Evolutionary conservation across 2,329 filamentous ascomycete genomes (phyloP), one percentile per base, ranked within the genome.

Genomic region (Curvularia eragrostidis): DNA sequence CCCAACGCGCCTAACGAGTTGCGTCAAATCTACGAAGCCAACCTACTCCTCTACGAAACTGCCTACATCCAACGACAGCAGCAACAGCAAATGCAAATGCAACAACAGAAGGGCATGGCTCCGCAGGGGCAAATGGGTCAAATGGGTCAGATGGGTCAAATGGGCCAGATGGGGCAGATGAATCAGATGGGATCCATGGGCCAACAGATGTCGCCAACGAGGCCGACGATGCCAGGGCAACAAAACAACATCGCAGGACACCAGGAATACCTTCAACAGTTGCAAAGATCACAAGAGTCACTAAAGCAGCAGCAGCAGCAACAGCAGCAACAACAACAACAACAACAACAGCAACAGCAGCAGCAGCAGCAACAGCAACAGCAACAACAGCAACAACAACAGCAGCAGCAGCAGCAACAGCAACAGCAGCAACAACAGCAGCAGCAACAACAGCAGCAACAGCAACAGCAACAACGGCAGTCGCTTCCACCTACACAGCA

Each of bases 21-120:
- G 58, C 81, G 88, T 66, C 82, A 84, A 26, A 83, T 91, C 6
- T 96, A 95, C 75, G 89, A 93, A 67, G 83, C 85, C 34, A 93
- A 93, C 64, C 79, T 97, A 5, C 79, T 85, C 24, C 85, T 88
- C 30, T 97, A 96, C 63, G 93, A 97, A 73, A 85, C 88, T 58
- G 85, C 84, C 1, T 90, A 85, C 80, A 71, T 84, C 34, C 80
- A 82, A 32, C 84, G 85, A 65, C 85, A 86, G 60, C 72, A 77
- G 52, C 76, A 76, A 66, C 77, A 81, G 54, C 55, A 42, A n/a
- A 42, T 42, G 39, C 39, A 42, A 15, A 42, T 42, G 39, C 39
- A 42, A 23, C 39, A 58, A 42, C 50, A 54, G 75, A 77, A 79
- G 41, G 75, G 74, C 36, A 68, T 72, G 59, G 69, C 71, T 53